A percentile compares a stretch with the other conserved stretches of the same genome.
Evolutionary conservation across 805 yeast species (phyloP).

Genomic region (Candida argentea): DNA sequence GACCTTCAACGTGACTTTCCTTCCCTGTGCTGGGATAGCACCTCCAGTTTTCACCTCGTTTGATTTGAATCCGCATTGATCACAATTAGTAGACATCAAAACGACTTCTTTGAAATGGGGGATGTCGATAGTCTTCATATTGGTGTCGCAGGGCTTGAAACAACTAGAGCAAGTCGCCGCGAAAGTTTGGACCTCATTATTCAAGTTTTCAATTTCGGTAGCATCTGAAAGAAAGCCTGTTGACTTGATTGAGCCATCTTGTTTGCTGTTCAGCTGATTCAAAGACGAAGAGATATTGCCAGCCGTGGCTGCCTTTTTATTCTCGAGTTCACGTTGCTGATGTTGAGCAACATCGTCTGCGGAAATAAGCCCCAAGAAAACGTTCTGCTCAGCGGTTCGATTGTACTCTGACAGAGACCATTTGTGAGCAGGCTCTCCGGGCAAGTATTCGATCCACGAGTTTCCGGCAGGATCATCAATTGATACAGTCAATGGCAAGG

Average conservation of each 20-base stretch:
- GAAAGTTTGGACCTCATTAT: slow-evolving; percentile 89
- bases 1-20: slow-evolving; percentile 57
- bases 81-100: slow-evolving; percentile 91
- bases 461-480: slow-evolving; percentile 95
- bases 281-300: slow-evolving; percentile 18
- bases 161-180: slow-evolving; percentile 90
- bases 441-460: slow-evolving; percentile 87
- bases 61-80: slow-evolving; percentile 86
- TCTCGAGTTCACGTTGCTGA: slow-evolving; percentile 38
- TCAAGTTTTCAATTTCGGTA: slow-evolving; percentile 74
- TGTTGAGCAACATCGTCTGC: slow-evolving; percentile 49
- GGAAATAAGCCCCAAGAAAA: slow-evolving; percentile 69
- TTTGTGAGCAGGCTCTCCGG: slow-evolving; percentile 81
- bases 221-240: slow-evolving; percentile 59
- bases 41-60: slow-evolving; percentile 99
- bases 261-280: slow-evolving; percentile 10
- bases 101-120: slow-evolving; percentile 98
- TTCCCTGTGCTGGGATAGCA: slow-evolving; percentile 81
- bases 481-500: slow-evolving; percentile 66
- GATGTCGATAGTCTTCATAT: slow-evolving; percentile 92
- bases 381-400: slow-evolving; percentile 84
- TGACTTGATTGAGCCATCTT: slow-evolving; percentile 27
- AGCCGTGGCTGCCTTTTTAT: slow-evolving; percentile 31
- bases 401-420: slow-evolving; percentile 79
- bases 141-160: slow-evolving; percentile 72